These are phyloP conservation scores for Bipolaris zeicola DNA, from an alignment of 2,329 filamentous ascomycete genomes.

Conservation along the genomic window DNA sequence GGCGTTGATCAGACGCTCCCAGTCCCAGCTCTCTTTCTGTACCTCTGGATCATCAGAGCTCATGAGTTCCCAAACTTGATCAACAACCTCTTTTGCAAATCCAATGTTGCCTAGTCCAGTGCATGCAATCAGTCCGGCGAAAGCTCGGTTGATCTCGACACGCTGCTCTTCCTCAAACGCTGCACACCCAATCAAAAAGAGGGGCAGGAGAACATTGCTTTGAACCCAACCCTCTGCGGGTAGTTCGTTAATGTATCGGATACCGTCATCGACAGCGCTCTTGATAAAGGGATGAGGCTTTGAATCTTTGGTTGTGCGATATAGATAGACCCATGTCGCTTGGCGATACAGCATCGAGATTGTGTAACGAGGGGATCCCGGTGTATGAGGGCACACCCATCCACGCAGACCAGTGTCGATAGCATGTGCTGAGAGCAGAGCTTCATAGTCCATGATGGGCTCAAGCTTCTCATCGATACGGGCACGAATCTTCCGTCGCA, in stretches of 20 bases:
- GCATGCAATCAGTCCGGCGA: constrained; percentile 61
- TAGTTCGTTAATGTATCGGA: constrained; percentile 61
- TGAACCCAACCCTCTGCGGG: constrained; percentile 62
- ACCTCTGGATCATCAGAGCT: constrained; percentile 61
- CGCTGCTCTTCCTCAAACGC: constrained; percentile 63
- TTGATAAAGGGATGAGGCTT: constrained; percentile 61
- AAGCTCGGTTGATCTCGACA: constrained; percentile 60
- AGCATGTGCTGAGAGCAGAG: constrained; percentile 72
- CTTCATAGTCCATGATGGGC: constrained; percentile 74
- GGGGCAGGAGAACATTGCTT: constrained; percentile 64
- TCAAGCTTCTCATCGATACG: constrained; percentile 67
- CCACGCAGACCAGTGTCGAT: constrained; percentile 76
- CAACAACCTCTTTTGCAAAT: constrained; percentile 61
- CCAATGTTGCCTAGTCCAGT: constrained; percentile 64
- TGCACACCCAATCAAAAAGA: constrained; percentile 66
- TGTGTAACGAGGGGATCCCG: constrained; percentile 59
- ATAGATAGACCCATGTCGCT: constrained; percentile 68
- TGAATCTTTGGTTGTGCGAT: constrained; percentile 64
- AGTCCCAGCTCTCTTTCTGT: constrained; percentile 57
- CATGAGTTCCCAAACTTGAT: constrained; percentile 64
- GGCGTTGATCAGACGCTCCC: constrained; percentile 64
- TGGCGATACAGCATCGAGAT: constrained; percentile 66
- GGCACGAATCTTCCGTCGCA: constrained; percentile 74
- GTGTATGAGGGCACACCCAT: constrained; percentile 69
- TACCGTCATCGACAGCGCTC: constrained; percentile 63